Evolutionary conservation across 306 rosid genomes (phyloP).

Genomic region (Prunus mira): DNA sequence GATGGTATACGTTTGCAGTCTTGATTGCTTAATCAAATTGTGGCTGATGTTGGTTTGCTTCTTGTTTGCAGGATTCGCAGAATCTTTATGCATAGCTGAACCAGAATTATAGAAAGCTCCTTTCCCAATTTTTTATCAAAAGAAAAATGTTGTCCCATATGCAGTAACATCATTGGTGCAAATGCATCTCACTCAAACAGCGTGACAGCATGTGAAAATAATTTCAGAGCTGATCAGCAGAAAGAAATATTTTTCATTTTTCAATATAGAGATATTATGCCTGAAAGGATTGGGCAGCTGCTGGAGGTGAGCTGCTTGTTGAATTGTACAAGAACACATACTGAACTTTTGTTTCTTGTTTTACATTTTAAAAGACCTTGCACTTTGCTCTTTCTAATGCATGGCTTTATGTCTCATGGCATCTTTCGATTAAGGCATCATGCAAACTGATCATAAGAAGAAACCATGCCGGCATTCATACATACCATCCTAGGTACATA

Average conservation of each 20-base stretch:
- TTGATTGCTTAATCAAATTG: slow-evolving; percentile 4
- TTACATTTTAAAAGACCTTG: not conserved
- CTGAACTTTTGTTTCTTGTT: not conserved
- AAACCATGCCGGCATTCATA: not conserved
- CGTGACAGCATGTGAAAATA: not conserved
- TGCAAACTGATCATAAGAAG: not conserved
- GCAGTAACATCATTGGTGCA: not conserved
- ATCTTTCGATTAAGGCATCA: not conserved
- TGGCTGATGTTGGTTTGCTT: slow-evolving; percentile 7
- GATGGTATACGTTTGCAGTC: not conserved
- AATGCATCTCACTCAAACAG: not conserved
- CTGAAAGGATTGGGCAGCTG: not conserved
- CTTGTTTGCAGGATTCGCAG: slow-evolving; percentile 37
- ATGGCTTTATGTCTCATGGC: not conserved
- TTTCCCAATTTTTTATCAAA: not conserved
- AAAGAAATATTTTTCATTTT: not conserved
- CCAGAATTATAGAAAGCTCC: not conserved
- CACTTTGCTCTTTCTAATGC: not conserved
- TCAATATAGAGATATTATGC: not conserved
- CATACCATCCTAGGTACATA: not conserved
- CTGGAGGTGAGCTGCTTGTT: slow-evolving; percentile 3
- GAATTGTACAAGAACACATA: not conserved
- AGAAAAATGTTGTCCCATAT: not conserved
- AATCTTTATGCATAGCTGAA: slow-evolving; percentile 21
- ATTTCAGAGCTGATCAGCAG: not conserved